A percentile compares a stretch with the other conserved stretches of the same genome.
phyloP scores from a whole-genome alignment of 1,139 yeast genomes.

The Yamadazyma buinensis region DNA sequence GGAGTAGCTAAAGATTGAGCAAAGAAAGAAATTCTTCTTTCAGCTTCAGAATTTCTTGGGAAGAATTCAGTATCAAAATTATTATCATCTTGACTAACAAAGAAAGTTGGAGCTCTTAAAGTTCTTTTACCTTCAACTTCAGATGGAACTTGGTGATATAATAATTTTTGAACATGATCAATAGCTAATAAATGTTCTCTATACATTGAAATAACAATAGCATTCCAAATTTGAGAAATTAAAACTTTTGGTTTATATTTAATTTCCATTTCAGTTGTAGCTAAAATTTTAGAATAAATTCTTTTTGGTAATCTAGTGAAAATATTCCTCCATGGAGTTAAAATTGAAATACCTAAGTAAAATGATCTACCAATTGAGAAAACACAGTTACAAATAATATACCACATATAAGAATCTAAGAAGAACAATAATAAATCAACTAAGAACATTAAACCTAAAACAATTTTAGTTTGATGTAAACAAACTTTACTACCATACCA shows the following conservation, averaged over 20 bases:
- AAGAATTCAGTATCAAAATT: constrained; percentile 91
- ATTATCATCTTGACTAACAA: constrained; percentile 96
- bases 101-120: constrained; percentile 97
- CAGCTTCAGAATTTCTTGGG: constrained; percentile 97
- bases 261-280: constrained; percentile 98
- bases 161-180: constrained; percentile 95
- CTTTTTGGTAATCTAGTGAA: constrained; percentile 97
- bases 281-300: constrained; percentile 93
- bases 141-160: constrained; percentile 97
- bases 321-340: constrained; percentile 99
- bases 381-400: constrained; percentile 89
- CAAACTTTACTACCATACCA: constrained; percentile 81
- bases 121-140: constrained; percentile 98
- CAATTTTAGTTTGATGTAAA: constrained; percentile 80
- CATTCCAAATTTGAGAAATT: constrained; percentile 98
- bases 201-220: constrained; percentile 96
- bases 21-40: constrained; percentile 97
- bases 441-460: constrained; percentile 85
- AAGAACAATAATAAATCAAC: constrained; percentile 93
- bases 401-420: constrained; percentile 98
- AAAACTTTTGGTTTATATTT: constrained; percentile 98
- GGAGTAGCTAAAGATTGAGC: constrained; percentile 99
- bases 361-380: constrained; percentile 97
- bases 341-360: constrained; percentile 95
- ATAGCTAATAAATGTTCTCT: constrained; percentile 96